Evolutionary conservation across 2,329 filamentous ascomycete species (phyloP).

Genomic region (Sordariomycetes sp.): DNA sequence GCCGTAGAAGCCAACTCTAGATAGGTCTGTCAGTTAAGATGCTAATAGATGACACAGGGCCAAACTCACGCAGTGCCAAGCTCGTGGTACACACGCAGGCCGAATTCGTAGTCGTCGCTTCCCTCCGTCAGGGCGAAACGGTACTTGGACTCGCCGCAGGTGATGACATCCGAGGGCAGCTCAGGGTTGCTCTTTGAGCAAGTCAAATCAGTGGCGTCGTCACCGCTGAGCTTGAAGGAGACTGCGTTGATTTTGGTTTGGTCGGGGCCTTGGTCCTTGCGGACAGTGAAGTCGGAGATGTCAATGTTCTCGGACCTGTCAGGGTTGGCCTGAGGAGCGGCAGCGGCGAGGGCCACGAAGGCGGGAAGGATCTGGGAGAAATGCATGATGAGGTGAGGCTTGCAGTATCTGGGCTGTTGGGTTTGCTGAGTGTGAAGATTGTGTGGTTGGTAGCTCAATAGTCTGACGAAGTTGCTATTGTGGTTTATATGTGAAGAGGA

Average conservation of each 20-base stretch:
- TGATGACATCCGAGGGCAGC: slow-evolving; percentile 11
- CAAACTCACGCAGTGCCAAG: slow-evolving; percentile 11
- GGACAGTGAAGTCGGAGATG: slow-evolving; percentile 12
- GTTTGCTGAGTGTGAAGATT: no score
- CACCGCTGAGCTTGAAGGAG: slow-evolving; percentile 12
- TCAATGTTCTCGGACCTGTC: slow-evolving; percentile 12
- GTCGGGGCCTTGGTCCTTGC: slow-evolving; percentile 8
- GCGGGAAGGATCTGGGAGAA: not conserved
- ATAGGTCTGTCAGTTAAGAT: no score
- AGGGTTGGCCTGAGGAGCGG: slow-evolving; percentile 4
- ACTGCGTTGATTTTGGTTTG: slow-evolving; percentile 7
- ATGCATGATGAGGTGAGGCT: not conserved
- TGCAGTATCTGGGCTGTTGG: no score
- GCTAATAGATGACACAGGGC: no score
- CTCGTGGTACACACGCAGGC: slow-evolving; percentile 14
- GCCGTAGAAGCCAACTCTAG: slow-evolving; percentile 10
- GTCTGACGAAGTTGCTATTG: no score
- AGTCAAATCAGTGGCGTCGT: slow-evolving; percentile 7
- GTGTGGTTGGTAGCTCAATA: no score
- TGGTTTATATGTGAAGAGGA: no score
- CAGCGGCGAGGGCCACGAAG: slow-evolving; percentile 11
- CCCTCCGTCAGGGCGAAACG: slow-evolving; percentile 12
- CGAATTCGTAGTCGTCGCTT: slow-evolving; percentile 8
- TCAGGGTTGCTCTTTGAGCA: slow-evolving; percentile 8
- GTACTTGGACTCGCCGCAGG: slow-evolving; percentile 18